Evolutionary conservation across 495 filamentous ascomycete genomes (phyloP).

Genomic region (Immersiella caudata): DNA sequence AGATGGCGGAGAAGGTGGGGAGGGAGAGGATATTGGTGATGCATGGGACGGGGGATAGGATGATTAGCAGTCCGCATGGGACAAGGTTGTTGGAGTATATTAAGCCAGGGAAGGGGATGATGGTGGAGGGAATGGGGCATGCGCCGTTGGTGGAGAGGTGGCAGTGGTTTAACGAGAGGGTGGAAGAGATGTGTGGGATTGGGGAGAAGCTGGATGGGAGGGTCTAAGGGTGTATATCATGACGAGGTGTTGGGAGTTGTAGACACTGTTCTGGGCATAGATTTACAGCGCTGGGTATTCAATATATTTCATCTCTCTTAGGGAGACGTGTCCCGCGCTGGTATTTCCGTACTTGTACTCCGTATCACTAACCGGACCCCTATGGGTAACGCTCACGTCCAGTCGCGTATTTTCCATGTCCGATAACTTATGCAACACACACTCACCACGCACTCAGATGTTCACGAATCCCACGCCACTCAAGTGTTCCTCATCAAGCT

Average conservation of each 20-base stretch:
- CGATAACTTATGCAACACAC: not conserved
- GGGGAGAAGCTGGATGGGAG: constrained; percentile 43
- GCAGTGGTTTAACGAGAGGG: constrained; percentile 59
- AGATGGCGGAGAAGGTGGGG: constrained; percentile 66
- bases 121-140: constrained; percentile 71
- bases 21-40: constrained; percentile 71
- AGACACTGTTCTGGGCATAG: too few species aligned
- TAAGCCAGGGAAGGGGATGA: constrained; percentile 48
- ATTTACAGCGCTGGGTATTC: too few species aligned
- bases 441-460: constrained; percentile 49
- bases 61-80: constrained; percentile 72
- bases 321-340: too few species aligned
- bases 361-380: not conserved
- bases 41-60: constrained; percentile 72
- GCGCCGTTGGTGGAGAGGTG: constrained; percentile 65
- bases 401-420: not conserved
- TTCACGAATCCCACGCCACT: constrained; percentile 91
- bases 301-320: too few species aligned
- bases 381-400: not conserved
- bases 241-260: too few species aligned
- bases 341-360: not conserved
- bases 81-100: constrained; percentile 58
- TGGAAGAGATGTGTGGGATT: constrained; percentile 53
- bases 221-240: constrained; percentile 6
- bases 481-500: constrained; percentile 69